Evolutionary conservation across 2,329 filamentous ascomycete genomes (phyloP).

Genomic region (Apiospora aurea): DNA sequence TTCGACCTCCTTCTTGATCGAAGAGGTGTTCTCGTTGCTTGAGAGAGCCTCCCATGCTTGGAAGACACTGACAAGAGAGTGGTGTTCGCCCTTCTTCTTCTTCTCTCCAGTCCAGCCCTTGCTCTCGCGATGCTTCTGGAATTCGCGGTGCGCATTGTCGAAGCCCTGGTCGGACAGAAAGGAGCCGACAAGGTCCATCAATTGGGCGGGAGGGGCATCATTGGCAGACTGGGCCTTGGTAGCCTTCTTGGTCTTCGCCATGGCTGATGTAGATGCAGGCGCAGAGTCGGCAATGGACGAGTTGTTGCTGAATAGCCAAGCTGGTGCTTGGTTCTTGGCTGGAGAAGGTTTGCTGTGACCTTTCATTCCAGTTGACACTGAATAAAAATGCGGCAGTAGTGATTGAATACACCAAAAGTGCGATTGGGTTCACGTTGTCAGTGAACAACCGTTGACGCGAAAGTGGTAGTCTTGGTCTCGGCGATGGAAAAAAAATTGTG

Average conservation of each 20-base stretch:
- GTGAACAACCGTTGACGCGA: neutral
- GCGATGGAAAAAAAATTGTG: slow-evolving; percentile 20
- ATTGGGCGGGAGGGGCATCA: slow-evolving; percentile 60
- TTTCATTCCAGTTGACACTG: neutral
- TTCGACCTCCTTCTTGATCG: slow-evolving; percentile 36
- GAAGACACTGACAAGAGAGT: slow-evolving; percentile 59
- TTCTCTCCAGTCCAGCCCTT: slow-evolving; percentile 52
- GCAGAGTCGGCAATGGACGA: slow-evolving; percentile 23
- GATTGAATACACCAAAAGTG: neutral
- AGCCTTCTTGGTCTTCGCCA: slow-evolving; percentile 35
- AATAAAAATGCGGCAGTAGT: neutral
- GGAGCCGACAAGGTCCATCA: slow-evolving; percentile 70
- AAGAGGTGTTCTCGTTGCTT: slow-evolving; percentile 40
- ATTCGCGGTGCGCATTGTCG: slow-evolving; percentile 64
- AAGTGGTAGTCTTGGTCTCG: neutral
- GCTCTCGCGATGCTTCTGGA: slow-evolving; percentile 67
- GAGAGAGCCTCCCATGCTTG: slow-evolving; percentile 56
- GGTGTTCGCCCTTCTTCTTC: slow-evolving; percentile 33
- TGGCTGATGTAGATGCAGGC: slow-evolving; percentile 21
- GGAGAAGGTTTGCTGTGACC: neutral
- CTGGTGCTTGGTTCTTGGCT: slow-evolving; percentile 33
- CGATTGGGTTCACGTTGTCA: neutral
- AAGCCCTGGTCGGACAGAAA: slow-evolving; percentile 75
- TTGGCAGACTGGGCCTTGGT: slow-evolving; percentile 34
- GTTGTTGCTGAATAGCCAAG: slow-evolving; percentile 46